A percentile compares a stretch with the other conserved stretches of the same genome.
Evolutionary conservation across 257 asterid genomes (phyloP).

Genomic region (Osmanthus fragrans): DNA sequence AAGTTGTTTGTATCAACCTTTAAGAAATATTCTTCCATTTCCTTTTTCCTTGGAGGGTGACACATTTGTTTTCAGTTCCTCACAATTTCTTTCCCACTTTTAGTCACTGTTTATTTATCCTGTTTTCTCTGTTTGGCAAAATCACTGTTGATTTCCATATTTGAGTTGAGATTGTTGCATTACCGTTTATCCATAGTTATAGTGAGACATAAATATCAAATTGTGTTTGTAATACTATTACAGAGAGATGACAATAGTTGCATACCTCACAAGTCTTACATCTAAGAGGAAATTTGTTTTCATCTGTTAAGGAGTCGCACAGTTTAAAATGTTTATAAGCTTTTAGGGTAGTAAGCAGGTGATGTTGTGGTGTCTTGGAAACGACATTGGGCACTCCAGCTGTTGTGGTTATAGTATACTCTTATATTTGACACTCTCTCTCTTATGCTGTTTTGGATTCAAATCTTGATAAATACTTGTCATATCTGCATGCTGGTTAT

Average conservation of each 20-base stretch:
- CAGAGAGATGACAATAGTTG: slow-evolving; percentile 2
- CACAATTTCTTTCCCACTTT: background rate
- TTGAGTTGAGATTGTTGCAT: slow-evolving; percentile 10
- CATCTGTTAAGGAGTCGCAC: background rate
- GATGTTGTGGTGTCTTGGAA: background rate
- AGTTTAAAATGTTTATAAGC: background rate
- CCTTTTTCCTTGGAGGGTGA: background rate
- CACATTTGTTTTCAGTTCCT: background rate
- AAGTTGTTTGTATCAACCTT: background rate
- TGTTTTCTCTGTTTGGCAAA: background rate
- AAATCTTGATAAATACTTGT: background rate
- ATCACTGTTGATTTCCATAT: slow-evolving; percentile 14
- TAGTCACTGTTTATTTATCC: background rate
- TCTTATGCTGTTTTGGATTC: slow-evolving; percentile 8
- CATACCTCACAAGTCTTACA: background rate
- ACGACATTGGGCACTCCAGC: background rate
- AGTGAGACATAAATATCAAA: background rate
- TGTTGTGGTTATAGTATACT: background rate
- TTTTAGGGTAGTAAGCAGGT: background rate
- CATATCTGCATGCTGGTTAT: background rate
- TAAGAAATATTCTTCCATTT: background rate
- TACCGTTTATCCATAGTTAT: background rate
- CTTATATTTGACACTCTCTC: slow-evolving; percentile 4
- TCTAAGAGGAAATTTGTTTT: background rate
- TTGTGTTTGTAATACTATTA: background rate